Percentiles rank a stretch among this genome's conserved stretches.
Evolutionary conservation across 2,329 filamentous ascomycete species (phyloP).

Genomic region (Calonectria pseudoturangicola): DNA sequence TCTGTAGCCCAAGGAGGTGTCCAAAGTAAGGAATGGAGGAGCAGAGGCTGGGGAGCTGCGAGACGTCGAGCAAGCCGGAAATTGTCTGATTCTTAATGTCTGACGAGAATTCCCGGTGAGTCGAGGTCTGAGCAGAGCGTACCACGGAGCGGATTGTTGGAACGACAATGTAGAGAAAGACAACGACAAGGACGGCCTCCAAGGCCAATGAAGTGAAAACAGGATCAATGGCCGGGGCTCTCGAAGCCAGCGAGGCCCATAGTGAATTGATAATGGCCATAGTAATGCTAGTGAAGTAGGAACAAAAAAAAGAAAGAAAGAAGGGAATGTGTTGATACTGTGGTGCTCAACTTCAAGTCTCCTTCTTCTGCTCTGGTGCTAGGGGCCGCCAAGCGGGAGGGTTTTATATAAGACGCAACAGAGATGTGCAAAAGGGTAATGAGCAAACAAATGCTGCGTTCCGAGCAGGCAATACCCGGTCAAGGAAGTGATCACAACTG

Average conservation of each 20-base stretch:
- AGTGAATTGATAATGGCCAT: constrained; percentile 29
- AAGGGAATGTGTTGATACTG: constrained; percentile 11
- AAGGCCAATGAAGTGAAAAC: constrained; percentile 32
- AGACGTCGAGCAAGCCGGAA: constrained; percentile 41
- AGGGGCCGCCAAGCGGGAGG: too few species aligned
- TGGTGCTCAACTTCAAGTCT: constrained; percentile 6
- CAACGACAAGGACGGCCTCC: constrained; percentile 40
- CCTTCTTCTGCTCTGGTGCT: neutral
- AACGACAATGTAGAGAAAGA: constrained; percentile 39
- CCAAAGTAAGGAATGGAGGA: constrained; percentile 52
- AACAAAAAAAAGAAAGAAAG: neutral
- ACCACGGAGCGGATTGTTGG: constrained; percentile 28
- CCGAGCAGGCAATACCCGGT: constrained; percentile 12
- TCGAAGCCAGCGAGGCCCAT: constrained; percentile 33
- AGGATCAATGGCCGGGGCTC: constrained; percentile 24
- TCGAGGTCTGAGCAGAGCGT: constrained; percentile 12
- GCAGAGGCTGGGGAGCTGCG: constrained; percentile 48
- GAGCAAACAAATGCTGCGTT: neutral
- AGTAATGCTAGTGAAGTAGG: neutral
- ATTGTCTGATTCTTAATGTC: constrained; percentile 33
- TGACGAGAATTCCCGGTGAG: constrained; percentile 27
- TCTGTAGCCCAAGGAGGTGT: constrained; percentile 51
- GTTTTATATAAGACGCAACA: constrained; percentile 6
- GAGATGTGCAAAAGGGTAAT: neutral
- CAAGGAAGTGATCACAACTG: constrained; percentile 17